These are phyloP conservation scores for Pyrenula massariospora DNA, from an alignment of 495 filamentous ascomycete genomes.

Conservation along the genomic window DNA sequence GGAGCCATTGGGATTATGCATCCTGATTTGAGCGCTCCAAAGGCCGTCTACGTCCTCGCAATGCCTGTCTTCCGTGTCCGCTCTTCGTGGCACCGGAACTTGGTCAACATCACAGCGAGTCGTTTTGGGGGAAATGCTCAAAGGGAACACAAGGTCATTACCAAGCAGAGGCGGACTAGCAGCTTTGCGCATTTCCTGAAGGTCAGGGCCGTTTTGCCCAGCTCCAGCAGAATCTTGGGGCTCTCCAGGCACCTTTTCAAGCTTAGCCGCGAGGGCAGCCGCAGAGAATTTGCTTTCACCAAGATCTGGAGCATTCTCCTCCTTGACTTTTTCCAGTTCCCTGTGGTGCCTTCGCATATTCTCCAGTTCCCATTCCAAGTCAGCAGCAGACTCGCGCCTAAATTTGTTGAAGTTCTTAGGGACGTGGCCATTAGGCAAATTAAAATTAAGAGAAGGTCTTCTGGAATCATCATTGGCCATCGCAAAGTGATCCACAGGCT, in stretches of 20 bases:
- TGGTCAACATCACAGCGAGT: conserved; percentile 62
- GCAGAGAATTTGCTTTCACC: conserved; percentile 10
- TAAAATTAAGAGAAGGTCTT: conserved; percentile 27
- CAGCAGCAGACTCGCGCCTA: conserved; percentile 32
- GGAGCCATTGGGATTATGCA: conserved; percentile 16
- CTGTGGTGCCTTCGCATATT: conserved; percentile 39
- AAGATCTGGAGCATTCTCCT: conserved; percentile 1
- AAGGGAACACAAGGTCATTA: conserved; percentile 58
- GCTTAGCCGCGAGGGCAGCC: conserved; percentile 7
- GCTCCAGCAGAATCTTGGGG: conserved; percentile 16
- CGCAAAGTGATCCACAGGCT: conserved; percentile 49
- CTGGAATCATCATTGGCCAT: conserved; percentile 33
- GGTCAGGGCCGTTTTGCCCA: conserved; percentile 30
- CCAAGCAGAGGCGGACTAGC: conserved; percentile 78
- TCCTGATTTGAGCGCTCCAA: conserved; percentile 22
- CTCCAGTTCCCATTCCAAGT: conserved; percentile 37
- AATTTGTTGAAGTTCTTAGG: conserved; percentile 17
- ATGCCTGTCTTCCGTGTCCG: conserved; percentile 27
- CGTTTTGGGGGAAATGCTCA: conserved; percentile 65
- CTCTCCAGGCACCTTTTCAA: conserved; percentile 15
- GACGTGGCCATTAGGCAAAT: conserved; percentile 16
- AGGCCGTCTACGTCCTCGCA: conserved; percentile 22
- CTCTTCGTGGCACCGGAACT: conserved; percentile 17
- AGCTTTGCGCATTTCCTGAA: conserved; percentile 36
- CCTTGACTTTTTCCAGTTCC: conserved; percentile 26